Base-by-base conservation (phyloP, 257 asterid species). In the Dorcoceras hygrometricum region DNA sequence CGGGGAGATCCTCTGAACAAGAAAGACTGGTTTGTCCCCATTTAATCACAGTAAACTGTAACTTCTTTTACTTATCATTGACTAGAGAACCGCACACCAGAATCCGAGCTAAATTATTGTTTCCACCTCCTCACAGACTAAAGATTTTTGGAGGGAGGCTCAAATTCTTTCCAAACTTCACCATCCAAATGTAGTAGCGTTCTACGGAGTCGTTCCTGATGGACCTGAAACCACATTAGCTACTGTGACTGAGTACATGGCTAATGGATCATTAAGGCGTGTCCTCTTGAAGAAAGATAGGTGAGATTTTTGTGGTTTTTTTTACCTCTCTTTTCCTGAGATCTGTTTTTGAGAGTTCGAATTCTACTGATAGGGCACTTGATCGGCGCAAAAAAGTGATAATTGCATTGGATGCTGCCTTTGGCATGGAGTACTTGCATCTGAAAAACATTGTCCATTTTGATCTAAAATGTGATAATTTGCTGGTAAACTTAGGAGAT, bases 131-230 rank as follows among this genome's bases (percentile, higher is more conserved):
- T 34, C 67, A 26, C 78, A 90, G 97, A 83, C 84, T 29, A 84
- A 86, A 72, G 97, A 90, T 63, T 86, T 90, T 74, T 90, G 97
- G 97, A 86, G 95, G 81, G 97, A 90, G 87, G 97, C 96, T 66
- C 76, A 84, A 71, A 88, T 90, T 69, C 89, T 90, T 50, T 90
- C 97, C 2, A 73, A 78, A 60, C 97, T 90, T 65, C 97, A 88
- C 82, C 97, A 90, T 77, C 97, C 97, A 31, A 88, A 90, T 79
- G 79, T 90, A 51, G 95, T 90, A 69, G 97, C 97, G 39, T 84
- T 90, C 68, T 90, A 90, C 23, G 97, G 97, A 55, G 97, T 90
- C 46, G 97, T 88, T 74, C 96, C 96, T 22, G 92, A 88, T 83
- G 96, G 92, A 57, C 90, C 90, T 34, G 90, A 81, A 25, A 91